A percentile compares a stretch with the other conserved stretches of the same genome.
These are phyloP conservation scores for Arthrobotrys megalospora DNA, from an alignment of 2,329 filamentous ascomycete genomes.

Conservation along the genomic window DNA sequence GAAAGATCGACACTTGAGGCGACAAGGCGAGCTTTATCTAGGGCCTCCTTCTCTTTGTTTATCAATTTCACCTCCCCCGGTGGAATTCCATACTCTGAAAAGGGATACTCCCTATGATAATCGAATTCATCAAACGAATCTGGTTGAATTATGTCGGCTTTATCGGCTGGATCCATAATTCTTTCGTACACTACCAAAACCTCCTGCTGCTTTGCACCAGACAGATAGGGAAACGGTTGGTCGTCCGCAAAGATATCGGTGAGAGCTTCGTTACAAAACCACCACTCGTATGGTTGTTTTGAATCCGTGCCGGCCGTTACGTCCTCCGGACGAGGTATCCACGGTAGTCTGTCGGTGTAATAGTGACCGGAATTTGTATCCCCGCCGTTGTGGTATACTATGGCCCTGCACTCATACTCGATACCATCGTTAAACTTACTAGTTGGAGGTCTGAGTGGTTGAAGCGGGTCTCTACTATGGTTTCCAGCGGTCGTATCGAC, in stretches of 20 bases:
- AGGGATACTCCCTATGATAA: neutral
- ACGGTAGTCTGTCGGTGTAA: constrained; percentile 24
- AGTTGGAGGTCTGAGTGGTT: neutral
- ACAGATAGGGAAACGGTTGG: constrained; percentile 12
- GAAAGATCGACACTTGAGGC: neutral
- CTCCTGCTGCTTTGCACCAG: constrained; percentile 25
- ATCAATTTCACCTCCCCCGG: neutral
- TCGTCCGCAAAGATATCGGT: constrained; percentile 34
- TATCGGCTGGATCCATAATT: constrained; percentile 9
- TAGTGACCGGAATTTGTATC: constrained; percentile 8
- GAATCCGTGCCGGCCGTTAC: neutral
- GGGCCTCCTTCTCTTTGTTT: neutral
- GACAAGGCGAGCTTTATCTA: neutral
- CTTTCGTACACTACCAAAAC: constrained; percentile 39
- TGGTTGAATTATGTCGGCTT: neutral
- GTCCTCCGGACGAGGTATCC: constrained; percentile 20
- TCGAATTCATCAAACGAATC: neutral
- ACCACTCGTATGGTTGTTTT: constrained; percentile 34
- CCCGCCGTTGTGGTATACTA: constrained; percentile 24
- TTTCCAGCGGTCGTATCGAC: neutral
- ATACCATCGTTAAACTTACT: neutral
- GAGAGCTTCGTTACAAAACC: constrained; percentile 30
- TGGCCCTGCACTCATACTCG: constrained; percentile 34
- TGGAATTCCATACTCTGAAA: constrained; percentile 12
- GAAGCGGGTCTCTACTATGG: constrained; percentile 6